These are phyloP conservation scores for Kondoa subrosea DNA, from an alignment of 768 basidiomycete species.

Conservation along the genomic window DNA sequence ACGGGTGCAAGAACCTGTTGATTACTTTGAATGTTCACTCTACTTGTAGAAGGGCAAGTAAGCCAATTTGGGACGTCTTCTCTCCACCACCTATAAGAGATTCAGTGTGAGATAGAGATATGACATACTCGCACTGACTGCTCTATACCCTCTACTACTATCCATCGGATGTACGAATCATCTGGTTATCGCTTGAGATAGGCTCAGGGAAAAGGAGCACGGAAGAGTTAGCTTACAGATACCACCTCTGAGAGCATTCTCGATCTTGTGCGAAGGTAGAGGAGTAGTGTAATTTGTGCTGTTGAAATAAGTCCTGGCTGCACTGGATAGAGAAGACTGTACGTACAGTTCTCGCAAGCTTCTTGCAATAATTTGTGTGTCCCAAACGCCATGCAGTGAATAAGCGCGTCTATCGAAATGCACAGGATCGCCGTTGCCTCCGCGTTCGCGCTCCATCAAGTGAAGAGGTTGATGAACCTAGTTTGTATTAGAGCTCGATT, in stretches of 20 bases:
- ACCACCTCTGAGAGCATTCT: conserved; percentile 50
- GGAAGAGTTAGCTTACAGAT: conserved; percentile 59
- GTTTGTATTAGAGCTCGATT: too few species aligned
- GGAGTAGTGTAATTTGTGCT: conserved; percentile 70
- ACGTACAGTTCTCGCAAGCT: conserved; percentile 43
- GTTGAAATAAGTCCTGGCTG: conserved; percentile 56
- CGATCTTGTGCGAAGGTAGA: conserved; percentile 44
- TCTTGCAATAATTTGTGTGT: conserved; percentile 46
- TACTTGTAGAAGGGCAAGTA: conserved; percentile 36
- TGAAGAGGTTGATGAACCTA: conserved; percentile 92
- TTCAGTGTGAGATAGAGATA: neutral
- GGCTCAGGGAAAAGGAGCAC: conserved; percentile 16
- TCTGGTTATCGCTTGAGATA: conserved; percentile 13
- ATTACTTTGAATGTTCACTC: conserved; percentile 18
- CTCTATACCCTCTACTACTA: conserved; percentile 63
- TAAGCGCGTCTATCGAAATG: conserved; percentile 20
- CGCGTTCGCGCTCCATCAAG: conserved; percentile 67
- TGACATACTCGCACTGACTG: neutral
- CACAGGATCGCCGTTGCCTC: conserved; percentile 52
- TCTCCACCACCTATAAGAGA: conserved; percentile 44
- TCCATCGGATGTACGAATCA: conserved; percentile 47
- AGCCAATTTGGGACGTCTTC: conserved; percentile 50
- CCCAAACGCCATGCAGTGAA: conserved; percentile 18
- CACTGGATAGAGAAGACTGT: neutral
- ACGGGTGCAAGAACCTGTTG: conserved; percentile 13